phyloP scores from a whole-genome alignment of 192 early-diverging fungal genomes.

The Lobulomyces angularis region DNA sequence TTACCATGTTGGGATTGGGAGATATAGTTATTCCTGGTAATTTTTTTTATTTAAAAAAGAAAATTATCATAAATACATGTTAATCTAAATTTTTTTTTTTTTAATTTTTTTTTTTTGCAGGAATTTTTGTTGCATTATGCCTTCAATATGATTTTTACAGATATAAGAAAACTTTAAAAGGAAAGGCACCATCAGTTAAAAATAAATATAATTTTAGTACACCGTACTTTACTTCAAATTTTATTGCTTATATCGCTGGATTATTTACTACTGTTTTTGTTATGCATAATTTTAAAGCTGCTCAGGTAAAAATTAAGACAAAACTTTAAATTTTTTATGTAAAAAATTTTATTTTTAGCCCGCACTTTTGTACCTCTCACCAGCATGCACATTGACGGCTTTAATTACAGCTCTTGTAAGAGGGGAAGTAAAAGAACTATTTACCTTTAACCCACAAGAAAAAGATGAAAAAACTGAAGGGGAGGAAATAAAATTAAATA shows the following conservation, averaged over 20 bases:
- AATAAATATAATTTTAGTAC: constrained; percentile 56
- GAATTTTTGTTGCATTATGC: constrained; percentile 84
- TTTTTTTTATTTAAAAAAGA: constrained; percentile 5
- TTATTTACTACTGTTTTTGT: constrained; percentile 79
- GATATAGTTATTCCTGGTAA: constrained; percentile 93
- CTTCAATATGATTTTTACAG: constrained; percentile 76
- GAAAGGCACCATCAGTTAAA: constrained; percentile 34
- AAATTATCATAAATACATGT: background rate
- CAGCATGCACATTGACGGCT: constrained; percentile 84
- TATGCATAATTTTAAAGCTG: constrained; percentile 91
- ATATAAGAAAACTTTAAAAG: constrained; percentile 44
- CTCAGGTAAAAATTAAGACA: constrained; percentile 45
- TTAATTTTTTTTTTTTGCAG: constrained; percentile 16
- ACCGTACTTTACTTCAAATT: constrained; percentile 79
- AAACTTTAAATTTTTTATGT: background rate
- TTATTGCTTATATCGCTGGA: constrained; percentile 69
- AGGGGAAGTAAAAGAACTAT: constrained; percentile 26
- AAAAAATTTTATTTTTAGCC: constrained; percentile 31
- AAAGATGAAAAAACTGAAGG: background rate
- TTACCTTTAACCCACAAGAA: constrained; percentile 15
- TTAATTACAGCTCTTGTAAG: constrained; percentile 31
- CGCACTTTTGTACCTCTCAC: constrained; percentile 89
- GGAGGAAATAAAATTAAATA: no score
- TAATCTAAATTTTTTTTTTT: background rate
- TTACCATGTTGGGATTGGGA: constrained; percentile 91